phyloP scores from a whole-genome alignment of 768 basidiomycete species.

The Tulasnella sp. region DNA sequence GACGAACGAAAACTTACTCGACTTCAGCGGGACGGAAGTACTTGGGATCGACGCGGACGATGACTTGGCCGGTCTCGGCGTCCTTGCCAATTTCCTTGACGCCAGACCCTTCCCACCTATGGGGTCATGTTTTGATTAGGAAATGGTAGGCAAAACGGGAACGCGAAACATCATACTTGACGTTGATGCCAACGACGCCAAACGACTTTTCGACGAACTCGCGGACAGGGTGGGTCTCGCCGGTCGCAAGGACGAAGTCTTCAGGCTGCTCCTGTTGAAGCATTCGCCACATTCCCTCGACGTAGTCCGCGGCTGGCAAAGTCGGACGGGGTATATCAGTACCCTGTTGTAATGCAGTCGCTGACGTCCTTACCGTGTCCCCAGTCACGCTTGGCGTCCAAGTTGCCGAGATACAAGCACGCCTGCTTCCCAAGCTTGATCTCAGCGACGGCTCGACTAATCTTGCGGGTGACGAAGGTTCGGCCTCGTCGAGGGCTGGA shows the following conservation, averaged over 20 bases:
- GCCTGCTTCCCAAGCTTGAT: conserved; percentile 82
- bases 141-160: neutral
- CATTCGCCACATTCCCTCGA: conserved; percentile 98
- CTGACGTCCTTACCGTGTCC: conserved; percentile 64
- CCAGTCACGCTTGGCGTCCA: conserved; percentile 96
- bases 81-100: conserved; percentile 71
- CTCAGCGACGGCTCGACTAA: conserved; percentile 85
- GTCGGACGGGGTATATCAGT: too few species aligned
- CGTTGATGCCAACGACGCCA: conserved; percentile 51
- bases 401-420: conserved; percentile 87
- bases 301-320: conserved; percentile 47
- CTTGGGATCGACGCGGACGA: conserved; percentile 77
- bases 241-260: conserved; percentile 92
- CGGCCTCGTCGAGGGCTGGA: conserved; percentile 76
- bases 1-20: conserved; percentile 51
- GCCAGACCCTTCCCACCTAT: conserved; percentile 72
- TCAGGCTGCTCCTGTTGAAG: conserved; percentile 76
- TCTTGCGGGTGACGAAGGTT: conserved; percentile 95
- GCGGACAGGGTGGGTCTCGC: conserved; percentile 90
- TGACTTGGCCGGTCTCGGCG: conserved; percentile 52
- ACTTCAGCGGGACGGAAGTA: conserved; percentile 97
- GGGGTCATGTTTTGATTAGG: neutral
- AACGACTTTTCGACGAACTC: conserved; percentile 92
- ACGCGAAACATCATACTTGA: conserved; percentile 41
- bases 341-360: neutral